Evolutionary conservation across 371 early-diverging fungal genomes (phyloP).

Genomic region (Haplosporangium sp.): DNA sequence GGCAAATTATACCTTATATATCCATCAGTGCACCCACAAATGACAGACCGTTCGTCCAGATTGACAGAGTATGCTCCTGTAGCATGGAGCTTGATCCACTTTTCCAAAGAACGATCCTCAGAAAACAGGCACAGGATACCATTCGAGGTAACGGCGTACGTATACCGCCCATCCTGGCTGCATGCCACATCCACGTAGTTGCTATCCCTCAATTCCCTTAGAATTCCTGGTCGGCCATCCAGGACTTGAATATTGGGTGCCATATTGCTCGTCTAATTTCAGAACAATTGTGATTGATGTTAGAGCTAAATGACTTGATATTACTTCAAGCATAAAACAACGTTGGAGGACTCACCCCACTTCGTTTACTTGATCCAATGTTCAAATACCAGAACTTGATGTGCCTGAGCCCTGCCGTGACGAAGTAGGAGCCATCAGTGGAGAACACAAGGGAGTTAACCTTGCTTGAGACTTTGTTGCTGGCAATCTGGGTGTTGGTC

Average conservation of each 20-base stretch:
- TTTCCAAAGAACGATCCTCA: conserved; percentile 73
- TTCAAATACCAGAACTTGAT: conserved; percentile 87
- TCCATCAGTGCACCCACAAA: conserved; percentile 83
- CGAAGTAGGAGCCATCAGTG: conserved; percentile 75
- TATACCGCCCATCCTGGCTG: conserved; percentile 58
- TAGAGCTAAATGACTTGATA: too few relatives aligned
- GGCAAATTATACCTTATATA: conserved; percentile 63
- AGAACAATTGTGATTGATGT: too few relatives aligned
- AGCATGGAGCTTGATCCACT: conserved; percentile 85
- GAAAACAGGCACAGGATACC: conserved; percentile 79
- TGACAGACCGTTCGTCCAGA: conserved; percentile 68
- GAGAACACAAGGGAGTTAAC: conserved; percentile 72
- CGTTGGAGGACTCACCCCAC: conserved; percentile 13
- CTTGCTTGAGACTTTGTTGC: conserved; percentile 75
- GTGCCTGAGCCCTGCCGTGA: conserved; percentile 84
- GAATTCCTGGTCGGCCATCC: conserved; percentile 80
- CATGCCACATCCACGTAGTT: conserved; percentile 78
- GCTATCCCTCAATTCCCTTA: conserved; percentile 75
- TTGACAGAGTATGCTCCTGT: conserved; percentile 72
- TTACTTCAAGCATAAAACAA: not conserved
- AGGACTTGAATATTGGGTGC: conserved; percentile 62
- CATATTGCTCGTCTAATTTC: conserved; percentile 9
- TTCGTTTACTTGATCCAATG: conserved; percentile 29
- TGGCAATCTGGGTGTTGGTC: conserved; percentile 72
- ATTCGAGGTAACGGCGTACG: conserved; percentile 75